These are phyloP conservation scores for Boletellus ananiceps DNA, from an alignment of 768 basidiomycete species.

Conservation along the genomic window DNA sequence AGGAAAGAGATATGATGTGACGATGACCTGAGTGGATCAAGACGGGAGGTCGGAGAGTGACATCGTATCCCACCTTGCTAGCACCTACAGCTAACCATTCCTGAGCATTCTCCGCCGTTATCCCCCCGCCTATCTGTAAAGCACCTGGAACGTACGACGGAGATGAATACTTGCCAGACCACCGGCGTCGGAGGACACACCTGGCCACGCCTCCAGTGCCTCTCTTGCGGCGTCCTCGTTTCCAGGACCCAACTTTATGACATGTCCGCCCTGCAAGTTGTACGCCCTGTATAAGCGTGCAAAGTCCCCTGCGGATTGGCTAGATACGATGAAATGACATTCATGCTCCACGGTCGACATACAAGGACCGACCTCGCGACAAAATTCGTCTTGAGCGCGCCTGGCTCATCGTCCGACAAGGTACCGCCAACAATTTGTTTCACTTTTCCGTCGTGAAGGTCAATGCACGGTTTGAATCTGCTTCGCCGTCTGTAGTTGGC, in stretches of 20 bases:
- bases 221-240: constrained; percentile 88
- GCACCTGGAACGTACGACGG: constrained; percentile 42
- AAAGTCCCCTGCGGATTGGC: constrained; percentile 75
- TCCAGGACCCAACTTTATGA: constrained; percentile 90
- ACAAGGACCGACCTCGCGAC: constrained; percentile 60
- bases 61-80: constrained; percentile 59
- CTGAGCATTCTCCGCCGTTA: constrained; percentile 72
- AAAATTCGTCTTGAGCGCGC: constrained; percentile 79
- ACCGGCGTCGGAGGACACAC: constrained; percentile 32
- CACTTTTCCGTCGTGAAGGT: constrained; percentile 91
- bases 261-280: constrained; percentile 79
- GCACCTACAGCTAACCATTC: constrained; percentile 89
- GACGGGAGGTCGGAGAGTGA: neutral
- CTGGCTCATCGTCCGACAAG: constrained; percentile 62
- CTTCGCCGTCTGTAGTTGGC: constrained; percentile 30
- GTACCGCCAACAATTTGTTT: constrained; percentile 99
- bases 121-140: constrained; percentile 92
- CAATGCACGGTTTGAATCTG: constrained; percentile 90
- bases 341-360: neutral
- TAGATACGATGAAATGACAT: constrained; percentile 29
- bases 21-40: constrained; percentile 66
- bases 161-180: constrained; percentile 1
- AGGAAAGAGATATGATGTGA: constrained; percentile 96
- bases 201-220: constrained; percentile 81
- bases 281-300: constrained; percentile 71